Base-by-base conservation (phyloP, 2,329 filamentous ascomycete species). In the Cercospora nicotianae region DNA sequence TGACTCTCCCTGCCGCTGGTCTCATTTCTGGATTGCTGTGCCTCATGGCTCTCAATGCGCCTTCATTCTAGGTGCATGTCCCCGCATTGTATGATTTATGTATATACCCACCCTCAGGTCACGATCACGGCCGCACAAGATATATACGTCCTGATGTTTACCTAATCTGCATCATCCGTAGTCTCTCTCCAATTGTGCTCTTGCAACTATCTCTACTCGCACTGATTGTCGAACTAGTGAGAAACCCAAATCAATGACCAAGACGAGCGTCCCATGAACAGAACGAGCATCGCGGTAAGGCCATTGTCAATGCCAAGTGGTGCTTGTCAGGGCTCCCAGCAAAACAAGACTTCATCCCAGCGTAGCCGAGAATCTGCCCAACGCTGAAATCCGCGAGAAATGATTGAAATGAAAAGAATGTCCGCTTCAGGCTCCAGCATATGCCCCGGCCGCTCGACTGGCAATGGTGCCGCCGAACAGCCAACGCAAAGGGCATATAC, bases 11-110 rank as follows among this genome's bases (percentile, higher is more conserved):
- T 7, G 70, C 77, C 23, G 80, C 87, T 5, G 87, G 83, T 48
- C 78, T 87, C 33, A 82, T 89, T 42, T 84, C 84, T 2, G 87
- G 87, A 1, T 81, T 82, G 63, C 77, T 89, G 60, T 88, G 88
- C 85, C 87, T 83, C 2, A 84, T 89, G 69, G 82, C 64, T 61
- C 67, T 67, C 58, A 70, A 67, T 18, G 61, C 67, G 39, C 69
- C 69, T 39, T 60, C 39, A 2, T 66, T 59, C 18, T 59, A 36
- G 18, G 16, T 58, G 20, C 3, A 53, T 0, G 2, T 3, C 20
- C 20, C 1, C 18, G 5, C 23, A 0, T 3, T 53, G 48, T 53
- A 26, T 16, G 48, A 53, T 5, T 3, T 16, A 53, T 26, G 12
- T 55, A 30, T 55, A 55, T 28, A 55, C 12, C 12, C 33, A 36